These are phyloP conservation scores for Coelastrella sp. DNA, from an alignment of 139 green algal genomes.

Conservation along the genomic window DNA sequence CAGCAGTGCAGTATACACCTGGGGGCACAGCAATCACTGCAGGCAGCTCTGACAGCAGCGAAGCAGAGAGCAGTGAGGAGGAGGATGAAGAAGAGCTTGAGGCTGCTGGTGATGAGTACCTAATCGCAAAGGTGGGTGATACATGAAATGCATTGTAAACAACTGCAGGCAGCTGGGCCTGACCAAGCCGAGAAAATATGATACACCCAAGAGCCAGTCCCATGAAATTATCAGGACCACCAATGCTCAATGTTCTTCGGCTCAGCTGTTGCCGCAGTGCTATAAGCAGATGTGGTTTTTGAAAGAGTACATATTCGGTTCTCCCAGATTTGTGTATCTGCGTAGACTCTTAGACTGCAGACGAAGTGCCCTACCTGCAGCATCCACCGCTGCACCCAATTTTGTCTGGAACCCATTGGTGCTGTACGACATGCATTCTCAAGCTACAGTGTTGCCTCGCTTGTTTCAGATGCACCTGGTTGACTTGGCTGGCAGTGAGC, in stretches of 20 bases:
- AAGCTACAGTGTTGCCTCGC: not conserved
- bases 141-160: constrained; percentile 72
- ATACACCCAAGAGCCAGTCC: too few relatives aligned
- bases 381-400: too few relatives aligned
- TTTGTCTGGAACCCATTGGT: not conserved
- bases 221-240: too few relatives aligned
- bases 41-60: constrained; percentile 1
- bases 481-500: constrained; percentile 90
- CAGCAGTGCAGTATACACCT: constrained; percentile 21
- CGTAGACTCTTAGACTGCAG: too few relatives aligned
- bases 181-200: not conserved
- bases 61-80: constrained; percentile 24
- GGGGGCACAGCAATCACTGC: not conserved
- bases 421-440: not conserved
- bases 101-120: constrained; percentile 76
- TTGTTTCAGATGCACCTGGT: constrained; percentile 50
- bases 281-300: too few relatives aligned
- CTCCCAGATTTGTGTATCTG: too few relatives aligned
- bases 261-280: too few relatives aligned
- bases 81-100: constrained; percentile 59
- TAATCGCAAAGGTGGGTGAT: constrained; percentile 83
- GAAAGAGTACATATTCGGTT: too few relatives aligned
- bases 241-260: too few relatives aligned
- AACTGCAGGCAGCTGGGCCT: constrained; percentile 61
- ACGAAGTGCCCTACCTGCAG: too few relatives aligned